Evolutionary conservation across 2,329 filamentous ascomycete species (phyloP), one percentile per base, ranked within the genome.

Genomic region (Cercospora zeina): DNA sequence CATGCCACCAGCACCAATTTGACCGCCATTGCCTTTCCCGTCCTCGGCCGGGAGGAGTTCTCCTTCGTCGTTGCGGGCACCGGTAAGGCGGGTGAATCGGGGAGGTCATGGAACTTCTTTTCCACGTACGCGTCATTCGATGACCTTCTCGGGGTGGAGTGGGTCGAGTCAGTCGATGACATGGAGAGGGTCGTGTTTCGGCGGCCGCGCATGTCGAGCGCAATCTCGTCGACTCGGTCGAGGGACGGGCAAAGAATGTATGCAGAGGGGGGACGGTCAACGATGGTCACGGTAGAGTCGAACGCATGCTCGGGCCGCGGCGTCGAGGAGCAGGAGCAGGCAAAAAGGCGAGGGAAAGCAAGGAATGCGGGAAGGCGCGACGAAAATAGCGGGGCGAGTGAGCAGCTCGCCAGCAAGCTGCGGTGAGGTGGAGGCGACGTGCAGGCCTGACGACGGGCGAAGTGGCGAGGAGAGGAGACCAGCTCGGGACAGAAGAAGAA

Each of bases 61-160:
- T 61, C 67, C 36, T 67, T 69, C 6, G 67, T 71, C 0, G 70
- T 67, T 31, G 66, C 59, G 9, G 65, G 68, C 33, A 69, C 63
- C 7, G 68, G 55, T 34, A 68, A 65, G 5, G 68, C 69, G 13
- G 65, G 66, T 10, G 70, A 64, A 33, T 67, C 63, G n/a, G 63
- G 64, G 39, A 63, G 67, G 10, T 55, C 59, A 24, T 62, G 54
- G n/a, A 64, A 58, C 54, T 85, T 83, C 75, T 88, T 73, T 87
- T 71, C 87, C 83, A 71, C 85, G 85, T 64, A 87, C 82, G 13
- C 61, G 86, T 86, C 36, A 89, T 79, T 58, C 89, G 81, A 13
- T 85, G 86, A 11, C 88, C 90, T 54, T 92, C 82, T 65, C 85
- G 85, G 1, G 88, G 89, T 1, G 87, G 93, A 34, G 84, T 83